These are phyloP conservation scores for Metschnikowia dekortorum DNA, from an alignment of 805 yeast species.

Conservation along the genomic window DNA sequence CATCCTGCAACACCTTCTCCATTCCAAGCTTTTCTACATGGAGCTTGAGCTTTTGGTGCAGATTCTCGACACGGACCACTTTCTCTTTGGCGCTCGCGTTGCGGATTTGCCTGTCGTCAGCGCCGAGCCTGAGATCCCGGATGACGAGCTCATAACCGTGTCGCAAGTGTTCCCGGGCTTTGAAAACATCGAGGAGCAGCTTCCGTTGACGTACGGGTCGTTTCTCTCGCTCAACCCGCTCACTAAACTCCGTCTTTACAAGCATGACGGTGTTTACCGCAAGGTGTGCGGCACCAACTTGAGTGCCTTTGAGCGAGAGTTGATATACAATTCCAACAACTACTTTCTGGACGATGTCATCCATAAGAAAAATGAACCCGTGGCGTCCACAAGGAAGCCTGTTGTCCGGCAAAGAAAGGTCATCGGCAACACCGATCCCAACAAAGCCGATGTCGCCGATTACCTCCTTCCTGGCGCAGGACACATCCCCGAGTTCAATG, in stretches of 20 bases:
- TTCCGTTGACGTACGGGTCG: conserved; percentile 30
- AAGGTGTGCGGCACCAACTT: conserved; percentile 23
- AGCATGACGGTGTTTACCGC: conserved; percentile 19
- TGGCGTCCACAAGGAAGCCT: conserved; percentile 16
- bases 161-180: conserved; percentile 40
- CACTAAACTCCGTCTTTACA: conserved; percentile 36
- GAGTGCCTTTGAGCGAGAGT: conserved; percentile 32
- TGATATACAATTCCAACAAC: conserved; percentile 28
- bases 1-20: conserved; percentile 17
- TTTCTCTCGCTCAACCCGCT: conserved; percentile 32
- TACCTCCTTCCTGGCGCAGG: conserved; percentile 43
- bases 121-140: conserved; percentile 3
- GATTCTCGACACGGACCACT: conserved; percentile 13
- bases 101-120: conserved; percentile 7
- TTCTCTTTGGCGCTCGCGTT: conserved; percentile 9
- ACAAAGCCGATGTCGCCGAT: conserved; percentile 36
- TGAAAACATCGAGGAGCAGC: conserved; percentile 26
- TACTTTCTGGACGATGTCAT: conserved; percentile 11
- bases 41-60: conserved; percentile 19
- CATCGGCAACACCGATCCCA: conserved; percentile 34
- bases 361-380: conserved; percentile 6
- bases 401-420: conserved; percentile 30
- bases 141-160: conserved; percentile 30
- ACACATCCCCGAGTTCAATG: conserved; percentile 38
- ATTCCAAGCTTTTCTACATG: conserved; percentile 24